These are phyloP conservation scores for Zizania latifolia DNA, from an alignment of 176 grass and related monocot species.

Conservation along the genomic window DNA sequence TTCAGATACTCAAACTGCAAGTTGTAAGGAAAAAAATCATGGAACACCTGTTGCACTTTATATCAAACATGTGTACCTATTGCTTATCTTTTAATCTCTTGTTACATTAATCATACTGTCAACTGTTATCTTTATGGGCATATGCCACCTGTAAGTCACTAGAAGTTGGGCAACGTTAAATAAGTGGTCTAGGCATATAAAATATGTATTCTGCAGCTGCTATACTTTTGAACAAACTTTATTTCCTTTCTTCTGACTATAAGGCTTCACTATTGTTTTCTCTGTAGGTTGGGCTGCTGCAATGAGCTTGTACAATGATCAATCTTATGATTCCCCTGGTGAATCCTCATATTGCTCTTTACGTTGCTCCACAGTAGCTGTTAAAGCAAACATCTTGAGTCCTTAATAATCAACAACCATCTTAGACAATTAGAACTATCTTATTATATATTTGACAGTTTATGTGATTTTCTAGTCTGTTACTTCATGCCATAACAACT, in stretches of 20 bases:
- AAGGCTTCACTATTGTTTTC: not conserved
- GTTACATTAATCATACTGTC: too few relatives aligned
- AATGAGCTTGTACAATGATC: constrained; percentile 52
- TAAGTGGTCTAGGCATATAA: not conserved
- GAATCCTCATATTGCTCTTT: constrained; percentile 22
- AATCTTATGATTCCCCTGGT: constrained; percentile 39
- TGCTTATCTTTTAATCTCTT: too few relatives aligned
- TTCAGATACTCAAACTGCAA: not conserved
- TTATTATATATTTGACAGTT: not conserved
- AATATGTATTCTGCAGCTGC: not conserved
- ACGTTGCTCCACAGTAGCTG: not conserved
- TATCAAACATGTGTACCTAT: too few relatives aligned
- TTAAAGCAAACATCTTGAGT: not conserved
- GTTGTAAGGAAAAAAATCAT: not conserved
- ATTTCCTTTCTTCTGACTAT: constrained; percentile 1
- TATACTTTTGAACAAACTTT: not conserved
- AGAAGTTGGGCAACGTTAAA: not conserved
- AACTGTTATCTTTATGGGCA: not conserved
- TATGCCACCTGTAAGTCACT: not conserved
- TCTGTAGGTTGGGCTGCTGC: constrained; percentile 46
- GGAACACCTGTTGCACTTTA: constrained; percentile 25
- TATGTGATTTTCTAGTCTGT: constrained; percentile 11
- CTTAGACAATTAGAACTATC: not conserved
- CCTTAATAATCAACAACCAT: not conserved
- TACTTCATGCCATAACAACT: not conserved